phyloP scores from a whole-genome alignment of 805 yeast species.

The Saccharomycodes ludwigii region DNA sequence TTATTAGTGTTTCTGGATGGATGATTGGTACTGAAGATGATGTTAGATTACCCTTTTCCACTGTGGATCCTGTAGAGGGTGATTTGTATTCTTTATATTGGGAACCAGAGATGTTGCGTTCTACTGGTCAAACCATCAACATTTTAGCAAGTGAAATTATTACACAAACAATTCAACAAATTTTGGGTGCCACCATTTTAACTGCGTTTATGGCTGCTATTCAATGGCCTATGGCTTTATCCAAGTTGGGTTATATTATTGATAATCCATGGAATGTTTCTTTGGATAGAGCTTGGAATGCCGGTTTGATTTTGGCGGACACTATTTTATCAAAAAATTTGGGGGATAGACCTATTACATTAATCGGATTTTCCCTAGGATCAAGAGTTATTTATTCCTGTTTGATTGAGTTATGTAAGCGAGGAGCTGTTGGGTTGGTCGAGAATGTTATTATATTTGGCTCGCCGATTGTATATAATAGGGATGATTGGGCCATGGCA shows the following conservation, averaged over 20 bases:
- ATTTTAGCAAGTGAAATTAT: constrained; percentile 90
- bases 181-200: constrained; percentile 80
- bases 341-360: constrained; percentile 84
- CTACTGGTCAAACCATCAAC: constrained; percentile 92
- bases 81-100: constrained; percentile 83
- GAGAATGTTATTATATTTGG: constrained; percentile 87
- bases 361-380: constrained; percentile 90
- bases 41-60: constrained; percentile 88
- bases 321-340: constrained; percentile 75
- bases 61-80: constrained; percentile 97
- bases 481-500: constrained; percentile 66
- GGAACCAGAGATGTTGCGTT: constrained; percentile 96
- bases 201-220: constrained; percentile 87
- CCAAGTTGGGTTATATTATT: constrained; percentile 76
- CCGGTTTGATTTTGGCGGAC: constrained; percentile 85
- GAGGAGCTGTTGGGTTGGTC: constrained; percentile 77
- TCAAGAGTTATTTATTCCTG: constrained; percentile 89
- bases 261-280: constrained; percentile 99
- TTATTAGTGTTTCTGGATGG: constrained; percentile 94
- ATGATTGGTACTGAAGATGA: constrained; percentile 93
- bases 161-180: constrained; percentile 88
- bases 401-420: constrained; percentile 68
- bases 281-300: constrained; percentile 92
- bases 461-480: constrained; percentile 69
- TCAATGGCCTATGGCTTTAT: constrained; percentile 82